These are phyloP conservation scores for Sodiomyces alkalinus DNA, from an alignment of 2,329 filamentous ascomycete genomes.

Conservation along the genomic window DNA sequence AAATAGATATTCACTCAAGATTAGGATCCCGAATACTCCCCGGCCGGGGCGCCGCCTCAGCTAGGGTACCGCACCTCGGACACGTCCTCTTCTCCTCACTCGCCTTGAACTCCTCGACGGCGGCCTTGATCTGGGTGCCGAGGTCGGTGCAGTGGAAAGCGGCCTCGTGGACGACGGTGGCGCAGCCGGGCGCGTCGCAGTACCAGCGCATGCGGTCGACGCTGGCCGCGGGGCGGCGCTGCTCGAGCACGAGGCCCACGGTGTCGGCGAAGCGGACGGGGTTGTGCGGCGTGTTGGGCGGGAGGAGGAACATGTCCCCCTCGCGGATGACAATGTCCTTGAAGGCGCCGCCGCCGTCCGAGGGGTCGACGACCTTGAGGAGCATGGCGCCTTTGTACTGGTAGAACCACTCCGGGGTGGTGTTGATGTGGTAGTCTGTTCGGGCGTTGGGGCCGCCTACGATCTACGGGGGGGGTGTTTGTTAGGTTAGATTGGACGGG, in stretches of 20 bases:
- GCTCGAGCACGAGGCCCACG: conserved; percentile 87
- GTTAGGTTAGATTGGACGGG: conserved; percentile 2
- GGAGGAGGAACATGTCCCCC: conserved; percentile 86
- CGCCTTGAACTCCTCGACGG: conserved; percentile 66
- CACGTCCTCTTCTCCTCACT: conserved; percentile 58
- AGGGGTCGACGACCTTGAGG: conserved; percentile 67
- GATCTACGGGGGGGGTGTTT: conserved; percentile 34
- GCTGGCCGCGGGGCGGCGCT: conserved; percentile 53
- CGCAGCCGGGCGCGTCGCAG: conserved; percentile 46
- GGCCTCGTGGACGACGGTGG: conserved; percentile 66
- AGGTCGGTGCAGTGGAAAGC: conserved; percentile 80
- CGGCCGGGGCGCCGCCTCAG: conserved; percentile 50
- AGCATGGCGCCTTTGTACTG: conserved; percentile 89
- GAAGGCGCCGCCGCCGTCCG: conserved; percentile 36
- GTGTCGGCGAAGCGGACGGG: conserved; percentile 87
- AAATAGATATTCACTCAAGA: conserved; percentile 24
- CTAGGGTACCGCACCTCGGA: conserved; percentile 58
- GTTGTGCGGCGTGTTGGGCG: conserved; percentile 91
- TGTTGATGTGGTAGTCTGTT: conserved; percentile 97
- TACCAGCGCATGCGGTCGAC: conserved; percentile 85
- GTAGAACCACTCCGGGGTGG: conserved; percentile 95
- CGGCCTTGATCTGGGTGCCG: conserved; percentile 86
- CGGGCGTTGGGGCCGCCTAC: conserved; percentile 92
- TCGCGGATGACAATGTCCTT: conserved; percentile 80
- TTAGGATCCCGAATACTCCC: conserved; percentile 47